Base-by-base conservation (phyloP, 306 rosid species). In the Medicago lupulina region DNA sequence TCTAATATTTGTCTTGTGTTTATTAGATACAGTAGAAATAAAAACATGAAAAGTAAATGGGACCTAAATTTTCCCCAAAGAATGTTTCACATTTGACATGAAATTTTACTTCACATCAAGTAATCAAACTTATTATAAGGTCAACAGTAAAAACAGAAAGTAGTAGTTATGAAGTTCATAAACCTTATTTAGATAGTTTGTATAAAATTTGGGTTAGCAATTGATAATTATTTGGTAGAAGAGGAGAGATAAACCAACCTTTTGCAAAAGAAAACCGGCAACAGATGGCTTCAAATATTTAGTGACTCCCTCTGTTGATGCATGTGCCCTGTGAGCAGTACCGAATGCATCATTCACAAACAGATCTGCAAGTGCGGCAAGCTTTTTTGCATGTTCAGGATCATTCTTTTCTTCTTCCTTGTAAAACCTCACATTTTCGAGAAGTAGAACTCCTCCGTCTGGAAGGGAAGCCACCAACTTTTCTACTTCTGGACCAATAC, bases 241-340 rank as follows among this genome's bases (percentile, higher is more conserved):
- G 60, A 19, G 40, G 60, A 47, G 38, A 18, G 76, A 80, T 31
- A 74, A 78, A 16, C 81, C 71, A 50, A 92, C 99, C 98, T 96
- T 96, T 83, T 96, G 99, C 88, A 96, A 86, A 51, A 96, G 98
- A 77, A 92, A 96, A 71, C 99, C 99, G 40, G 99, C 93, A 28
- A 96, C 99, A 49, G 99, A 96, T 74, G 99, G 99, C 83, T 85
- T 96, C 88, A 96, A 85, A 85, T 78, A 96, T 76, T 96, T 96
- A 70, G 99, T 92, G 86, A 96, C 99, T 1, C 99, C 99, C 85
- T 96, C 99, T 18, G 99, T 96, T 57, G 99, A 96, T 72, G 99
- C 99, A 78, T 96, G 99, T 69, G 99, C 99, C 83, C 99, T 92
- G 51, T 96, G 99, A 25, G 99, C 99, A 58, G 99, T 96, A 16